Evolutionary conservation across 169 alveolate species (phyloP), one percentile per base, ranked within the genome.

Genomic region (Neospora caninum): DNA sequence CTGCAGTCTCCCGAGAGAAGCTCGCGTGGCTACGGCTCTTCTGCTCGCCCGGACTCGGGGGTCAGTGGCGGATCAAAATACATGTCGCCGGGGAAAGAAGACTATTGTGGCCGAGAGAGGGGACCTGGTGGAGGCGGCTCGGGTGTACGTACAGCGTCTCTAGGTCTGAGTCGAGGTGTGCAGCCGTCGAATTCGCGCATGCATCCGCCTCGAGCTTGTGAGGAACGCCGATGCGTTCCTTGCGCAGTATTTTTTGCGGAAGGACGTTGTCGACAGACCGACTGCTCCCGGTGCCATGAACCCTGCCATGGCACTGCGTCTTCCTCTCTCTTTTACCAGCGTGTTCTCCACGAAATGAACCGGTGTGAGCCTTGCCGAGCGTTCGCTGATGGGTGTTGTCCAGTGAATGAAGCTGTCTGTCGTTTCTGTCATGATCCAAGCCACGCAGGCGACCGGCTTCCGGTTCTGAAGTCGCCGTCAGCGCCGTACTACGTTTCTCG

Each of bases 281-380:
- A 78, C 45, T 78, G 86, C 20, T 2, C 86, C 39, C 86, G 86
- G 39, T 78, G 86, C 31, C 86, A 78, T n/a, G 86, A 78, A n/a
- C 49, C 39, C 22, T 78, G 86, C 86, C 86, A 78, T 25, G n/a
- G n/a, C 39, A 38, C 7, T 78, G 86, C 86, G 39, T 20, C 43
- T 16, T 78, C 86, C 29, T 4, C 45, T 16, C 86, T 78, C 20
- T 78, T 36, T 38, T 78, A 36, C 86, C 86, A 78, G 20, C 27
- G 29, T 4, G n/a, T 78, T 78, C 86, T 78, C 31, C 86, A 78
- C 86, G 49, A 38, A 25, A 78, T n/a, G 29, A 78, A 38, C 27
- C 39, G 42, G 1, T 78, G 86, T n/a, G 45, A 78, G 13, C 86
- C 86, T 9, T 78, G 86, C 27, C 27, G n/a, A 2, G 86, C 86